Evolutionary conservation across 306 rosid species (phyloP).

Genomic region (Malus sieversii): DNA sequence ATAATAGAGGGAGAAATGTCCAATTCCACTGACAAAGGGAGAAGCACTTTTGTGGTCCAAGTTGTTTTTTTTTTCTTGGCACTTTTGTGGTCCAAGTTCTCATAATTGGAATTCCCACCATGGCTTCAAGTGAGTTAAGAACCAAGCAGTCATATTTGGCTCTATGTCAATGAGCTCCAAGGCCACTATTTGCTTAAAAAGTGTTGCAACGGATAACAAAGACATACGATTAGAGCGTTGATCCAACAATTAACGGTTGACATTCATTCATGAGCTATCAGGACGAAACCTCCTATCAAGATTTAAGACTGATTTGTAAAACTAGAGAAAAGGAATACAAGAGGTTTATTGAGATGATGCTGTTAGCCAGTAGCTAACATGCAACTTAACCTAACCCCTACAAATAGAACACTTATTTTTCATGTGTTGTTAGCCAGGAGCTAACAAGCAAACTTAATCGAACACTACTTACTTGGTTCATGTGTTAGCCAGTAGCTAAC

Average conservation of each 20-base stretch:
- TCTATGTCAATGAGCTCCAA: no score
- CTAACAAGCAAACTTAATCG: neutral
- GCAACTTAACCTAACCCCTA: neutral
- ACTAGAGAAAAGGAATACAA: neutral
- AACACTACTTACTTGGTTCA: neutral
- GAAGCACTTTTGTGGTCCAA: neutral
- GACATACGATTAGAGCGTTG: no score
- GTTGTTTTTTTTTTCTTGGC: neutral
- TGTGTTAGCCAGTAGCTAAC: constrained; percentile 52
- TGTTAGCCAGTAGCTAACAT: constrained; percentile 51
- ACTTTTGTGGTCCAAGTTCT: neutral
- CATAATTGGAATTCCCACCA: no score
- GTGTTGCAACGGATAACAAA: no score
- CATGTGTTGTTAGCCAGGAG: constrained; percentile 5
- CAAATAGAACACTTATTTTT: neutral
- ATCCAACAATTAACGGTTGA: no score
- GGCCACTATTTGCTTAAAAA: no score
- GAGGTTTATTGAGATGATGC: neutral
- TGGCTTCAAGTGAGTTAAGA: neutral
- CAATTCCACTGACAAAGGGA: neutral
- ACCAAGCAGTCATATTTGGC: neutral
- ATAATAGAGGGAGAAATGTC: no score
- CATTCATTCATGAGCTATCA: no score
- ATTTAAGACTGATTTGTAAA: neutral
- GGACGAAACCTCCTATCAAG: no score